Evolutionary conservation across 257 asterid species (phyloP).

Genomic region (Schizonepeta tenuifolia): DNA sequence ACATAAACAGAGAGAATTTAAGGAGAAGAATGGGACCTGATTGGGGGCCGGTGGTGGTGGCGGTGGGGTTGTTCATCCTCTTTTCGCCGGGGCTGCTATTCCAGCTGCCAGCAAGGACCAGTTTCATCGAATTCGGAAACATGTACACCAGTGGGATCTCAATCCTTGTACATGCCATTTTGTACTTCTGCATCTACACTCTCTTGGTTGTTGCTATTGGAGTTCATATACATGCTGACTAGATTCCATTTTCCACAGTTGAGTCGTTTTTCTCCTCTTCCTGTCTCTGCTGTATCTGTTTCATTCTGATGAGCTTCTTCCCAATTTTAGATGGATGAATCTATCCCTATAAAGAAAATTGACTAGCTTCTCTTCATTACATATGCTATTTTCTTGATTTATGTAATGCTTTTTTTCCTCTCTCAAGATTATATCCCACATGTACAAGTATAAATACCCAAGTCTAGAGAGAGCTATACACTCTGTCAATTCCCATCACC

Average conservation of each 20-base stretch:
- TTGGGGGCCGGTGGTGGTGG: constrained; percentile 96
- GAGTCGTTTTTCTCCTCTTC: not conserved
- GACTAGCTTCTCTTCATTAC: not conserved
- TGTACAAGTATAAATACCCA: not conserved
- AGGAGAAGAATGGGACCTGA: constrained; percentile 49
- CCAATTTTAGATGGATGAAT: not conserved
- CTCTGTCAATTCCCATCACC: not conserved
- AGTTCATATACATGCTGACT: constrained; percentile 68
- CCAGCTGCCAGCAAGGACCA: constrained; percentile 84
- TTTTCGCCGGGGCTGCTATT: constrained; percentile 88
- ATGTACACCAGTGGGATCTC: constrained; percentile 96
- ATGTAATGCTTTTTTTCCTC: not conserved
- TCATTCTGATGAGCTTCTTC: constrained; percentile 9
- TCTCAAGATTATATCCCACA: not conserved
- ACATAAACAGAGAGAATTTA: not conserved
- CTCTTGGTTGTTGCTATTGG: constrained; percentile 84
- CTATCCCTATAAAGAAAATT: not conserved
- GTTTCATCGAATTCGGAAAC: constrained; percentile 83
- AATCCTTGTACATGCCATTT: constrained; percentile 72
- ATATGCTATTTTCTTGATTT: not conserved
- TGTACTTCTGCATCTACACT: constrained; percentile 87
- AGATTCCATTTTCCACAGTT: not conserved
- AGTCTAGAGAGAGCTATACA: not conserved
- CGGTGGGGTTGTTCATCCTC: constrained; percentile 89
- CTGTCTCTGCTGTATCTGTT: not conserved